phyloP scores from a whole-genome alignment of 257 asterid genomes.

The Ophiorrhiza pumila region DNA sequence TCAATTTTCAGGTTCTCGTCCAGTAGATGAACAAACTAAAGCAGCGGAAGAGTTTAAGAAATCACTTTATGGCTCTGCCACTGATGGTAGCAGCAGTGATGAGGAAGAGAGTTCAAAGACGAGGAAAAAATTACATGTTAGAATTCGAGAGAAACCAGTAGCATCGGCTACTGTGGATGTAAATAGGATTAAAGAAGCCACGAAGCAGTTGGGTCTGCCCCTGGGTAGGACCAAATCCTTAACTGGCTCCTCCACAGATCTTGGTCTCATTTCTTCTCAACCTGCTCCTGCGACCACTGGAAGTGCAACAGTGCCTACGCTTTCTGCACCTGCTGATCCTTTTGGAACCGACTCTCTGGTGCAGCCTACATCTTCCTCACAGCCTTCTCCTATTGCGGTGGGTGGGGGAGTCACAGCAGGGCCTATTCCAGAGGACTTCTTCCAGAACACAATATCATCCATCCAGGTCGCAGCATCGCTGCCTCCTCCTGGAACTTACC shows the following conservation, averaged over 20 bases:
- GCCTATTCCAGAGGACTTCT: slow-evolving; percentile 98
- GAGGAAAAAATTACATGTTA: slow-evolving; percentile 63
- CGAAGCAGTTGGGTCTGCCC: slow-evolving; percentile 81
- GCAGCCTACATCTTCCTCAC: slow-evolving; percentile 52
- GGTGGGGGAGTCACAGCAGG: slow-evolving; percentile 68
- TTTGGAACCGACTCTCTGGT: slow-evolving; percentile 61
- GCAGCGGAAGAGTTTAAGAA: slow-evolving; percentile 97
- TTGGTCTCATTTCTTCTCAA: slow-evolving; percentile 60
- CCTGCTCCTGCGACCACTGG: slow-evolving; percentile 47
- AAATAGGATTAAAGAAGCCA: slow-evolving; percentile 94
- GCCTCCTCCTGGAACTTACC: slow-evolving; percentile 78
- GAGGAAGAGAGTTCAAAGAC: slow-evolving; percentile 87
- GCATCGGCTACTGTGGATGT: slow-evolving; percentile 84
- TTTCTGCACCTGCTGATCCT: slow-evolving; percentile 61
- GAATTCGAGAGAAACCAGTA: slow-evolving; percentile 85
- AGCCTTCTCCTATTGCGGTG: slow-evolving; percentile 41
- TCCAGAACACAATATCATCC: slow-evolving; percentile 90
- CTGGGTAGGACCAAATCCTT: slow-evolving; percentile 76
- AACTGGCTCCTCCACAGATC: slow-evolving; percentile 72
- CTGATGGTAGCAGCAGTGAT: slow-evolving; percentile 95
- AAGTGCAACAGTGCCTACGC: slow-evolving; percentile 40
- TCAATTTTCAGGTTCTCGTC: slow-evolving; percentile 48
- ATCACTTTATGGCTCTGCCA: slow-evolving; percentile 67
- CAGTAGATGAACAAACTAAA: slow-evolving; percentile 87
- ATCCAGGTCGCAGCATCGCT: slow-evolving; percentile 79